Evolutionary conservation across 108 stramenopile species (phyloP).

Genomic region (Nitzschia sp.): DNA sequence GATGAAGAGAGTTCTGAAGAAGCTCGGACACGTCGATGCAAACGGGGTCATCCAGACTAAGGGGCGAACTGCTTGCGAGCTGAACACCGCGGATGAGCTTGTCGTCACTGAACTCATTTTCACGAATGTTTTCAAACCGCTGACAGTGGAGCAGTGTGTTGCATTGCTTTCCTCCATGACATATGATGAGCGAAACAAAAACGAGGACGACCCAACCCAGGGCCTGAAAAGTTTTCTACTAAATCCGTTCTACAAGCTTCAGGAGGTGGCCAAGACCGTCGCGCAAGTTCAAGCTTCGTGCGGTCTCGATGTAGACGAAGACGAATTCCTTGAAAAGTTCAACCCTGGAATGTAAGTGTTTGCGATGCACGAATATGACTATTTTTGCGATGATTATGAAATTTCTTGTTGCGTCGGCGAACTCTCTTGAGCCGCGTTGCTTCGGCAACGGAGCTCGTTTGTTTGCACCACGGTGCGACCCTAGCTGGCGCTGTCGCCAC

Average conservation of each 20-base stretch:
- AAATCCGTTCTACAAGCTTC: conserved; percentile 80
- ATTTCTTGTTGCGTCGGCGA: conserved; percentile 42
- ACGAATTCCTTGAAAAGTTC: conserved; percentile 87
- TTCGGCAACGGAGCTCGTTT: conserved; percentile 55
- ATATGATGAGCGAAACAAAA: conserved; percentile 79
- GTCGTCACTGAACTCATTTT: conserved; percentile 97
- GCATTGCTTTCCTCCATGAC: conserved; percentile 93
- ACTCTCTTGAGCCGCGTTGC: conserved; percentile 68
- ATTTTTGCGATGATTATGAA: conserved; percentile 53
- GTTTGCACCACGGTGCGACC: conserved; percentile 41
- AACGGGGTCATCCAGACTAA: conserved; percentile 96
- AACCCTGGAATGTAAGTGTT: conserved; percentile 89
- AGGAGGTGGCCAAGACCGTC: conserved; percentile 83
- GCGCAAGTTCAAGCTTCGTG: conserved; percentile 86
- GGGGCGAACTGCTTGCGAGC: conserved; percentile 97
- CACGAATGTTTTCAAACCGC: conserved; percentile 94
- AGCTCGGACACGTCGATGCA: conserved; percentile 93
- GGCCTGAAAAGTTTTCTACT: conserved; percentile 75
- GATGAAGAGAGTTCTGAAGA: conserved; percentile 94
- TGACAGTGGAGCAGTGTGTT: conserved; percentile 90
- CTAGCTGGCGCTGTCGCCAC: conserved; percentile 17
- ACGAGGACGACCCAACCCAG: conserved; percentile 77
- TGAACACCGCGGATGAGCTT: conserved; percentile 97
- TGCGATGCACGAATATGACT: neutral
- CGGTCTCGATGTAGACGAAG: conserved; percentile 89